Percentiles rank a stretch among this genome's conserved stretches.
Evolutionary conservation across 768 basidiomycete genomes (phyloP).

Genomic region (Mycena filopes): DNA sequence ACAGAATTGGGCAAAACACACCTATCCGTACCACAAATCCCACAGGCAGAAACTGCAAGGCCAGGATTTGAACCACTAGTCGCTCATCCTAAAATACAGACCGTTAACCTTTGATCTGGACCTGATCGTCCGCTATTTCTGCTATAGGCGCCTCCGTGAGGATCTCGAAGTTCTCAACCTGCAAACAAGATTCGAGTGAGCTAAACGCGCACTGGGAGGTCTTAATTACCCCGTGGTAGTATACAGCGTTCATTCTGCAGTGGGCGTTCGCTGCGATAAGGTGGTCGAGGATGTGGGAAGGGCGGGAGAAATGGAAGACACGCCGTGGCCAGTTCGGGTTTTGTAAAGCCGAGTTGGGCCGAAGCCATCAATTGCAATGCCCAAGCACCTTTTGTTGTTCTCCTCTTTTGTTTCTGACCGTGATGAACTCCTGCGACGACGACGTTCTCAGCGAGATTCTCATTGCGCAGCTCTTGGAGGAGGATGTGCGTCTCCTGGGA

Average conservation of each 20-base stretch:
- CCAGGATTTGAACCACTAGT: slow-evolving; percentile 52
- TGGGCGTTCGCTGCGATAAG: background rate
- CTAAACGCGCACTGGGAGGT: background rate
- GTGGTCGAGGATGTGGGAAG: slow-evolving; percentile 1
- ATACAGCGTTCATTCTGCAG: slow-evolving; percentile 59
- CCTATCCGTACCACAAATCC: slow-evolving; percentile 76
- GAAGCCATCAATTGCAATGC: background rate
- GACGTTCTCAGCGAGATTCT: slow-evolving; percentile 45
- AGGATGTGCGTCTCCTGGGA: slow-evolving; percentile 40
- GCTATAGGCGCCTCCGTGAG: slow-evolving; percentile 60
- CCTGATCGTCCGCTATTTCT: slow-evolving; percentile 62
- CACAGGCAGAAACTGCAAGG: slow-evolving; percentile 25
- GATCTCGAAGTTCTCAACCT: slow-evolving; percentile 57
- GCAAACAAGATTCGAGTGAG: background rate
- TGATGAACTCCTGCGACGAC: slow-evolving; percentile 24
- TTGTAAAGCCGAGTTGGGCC: background rate
- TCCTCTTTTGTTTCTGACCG: background rate
- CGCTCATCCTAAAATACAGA: background rate
- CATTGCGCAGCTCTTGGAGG: slow-evolving; percentile 47
- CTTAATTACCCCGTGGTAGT: slow-evolving; percentile 53
- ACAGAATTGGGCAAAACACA: slow-evolving; percentile 46
- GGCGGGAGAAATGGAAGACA: background rate
- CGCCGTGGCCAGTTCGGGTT: too few species aligned
- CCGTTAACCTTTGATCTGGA: slow-evolving; percentile 65
- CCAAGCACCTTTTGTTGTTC: background rate